phyloP scores from a whole-genome alignment of 345 rosid species.

The Mallotus nudiflorus region DNA sequence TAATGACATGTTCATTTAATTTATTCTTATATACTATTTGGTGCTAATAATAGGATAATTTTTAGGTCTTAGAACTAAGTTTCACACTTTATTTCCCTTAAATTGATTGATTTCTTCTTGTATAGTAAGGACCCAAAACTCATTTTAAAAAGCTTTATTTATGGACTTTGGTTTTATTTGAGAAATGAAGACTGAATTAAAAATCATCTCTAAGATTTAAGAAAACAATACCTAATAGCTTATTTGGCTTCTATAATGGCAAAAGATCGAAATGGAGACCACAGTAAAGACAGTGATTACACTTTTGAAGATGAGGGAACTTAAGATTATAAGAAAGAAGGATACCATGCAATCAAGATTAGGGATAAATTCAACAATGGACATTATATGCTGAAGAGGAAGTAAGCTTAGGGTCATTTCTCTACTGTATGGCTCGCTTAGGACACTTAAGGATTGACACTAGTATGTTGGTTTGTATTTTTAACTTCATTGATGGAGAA shows the following conservation, averaged over 20 bases:
- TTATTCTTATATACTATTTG: too few relatives aligned
- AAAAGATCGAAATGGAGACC: conserved; percentile 56
- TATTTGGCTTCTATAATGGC: conserved; percentile 47
- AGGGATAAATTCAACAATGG: conserved; percentile 91
- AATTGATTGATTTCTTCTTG: too few relatives aligned
- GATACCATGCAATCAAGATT: conserved; percentile 79
- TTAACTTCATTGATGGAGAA: background rate
- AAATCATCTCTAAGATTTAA: background rate
- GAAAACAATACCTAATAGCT: background rate
- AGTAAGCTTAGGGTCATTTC: conserved; percentile 99
- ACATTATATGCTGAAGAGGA: conserved; percentile 74
- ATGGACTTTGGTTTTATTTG: too few relatives aligned
- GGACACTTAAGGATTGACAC: conserved; percentile 53
- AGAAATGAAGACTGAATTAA: too few relatives aligned
- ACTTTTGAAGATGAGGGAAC: conserved; percentile 93
- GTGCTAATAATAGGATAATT: too few relatives aligned
- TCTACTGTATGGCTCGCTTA: conserved; percentile 99
- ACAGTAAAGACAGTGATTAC: conserved; percentile 62
- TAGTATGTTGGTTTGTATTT: conserved; percentile 33
- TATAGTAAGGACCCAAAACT: too few relatives aligned
- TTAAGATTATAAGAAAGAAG: conserved; percentile 89
- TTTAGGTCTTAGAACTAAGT: too few relatives aligned
- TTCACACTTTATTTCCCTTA: too few relatives aligned
- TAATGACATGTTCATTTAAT: too few relatives aligned
- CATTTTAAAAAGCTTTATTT: too few relatives aligned